These are phyloP conservation scores for Chytriomyces sp. DNA, from an alignment of 192 early-diverging fungal genomes.

Conservation along the genomic window DNA sequence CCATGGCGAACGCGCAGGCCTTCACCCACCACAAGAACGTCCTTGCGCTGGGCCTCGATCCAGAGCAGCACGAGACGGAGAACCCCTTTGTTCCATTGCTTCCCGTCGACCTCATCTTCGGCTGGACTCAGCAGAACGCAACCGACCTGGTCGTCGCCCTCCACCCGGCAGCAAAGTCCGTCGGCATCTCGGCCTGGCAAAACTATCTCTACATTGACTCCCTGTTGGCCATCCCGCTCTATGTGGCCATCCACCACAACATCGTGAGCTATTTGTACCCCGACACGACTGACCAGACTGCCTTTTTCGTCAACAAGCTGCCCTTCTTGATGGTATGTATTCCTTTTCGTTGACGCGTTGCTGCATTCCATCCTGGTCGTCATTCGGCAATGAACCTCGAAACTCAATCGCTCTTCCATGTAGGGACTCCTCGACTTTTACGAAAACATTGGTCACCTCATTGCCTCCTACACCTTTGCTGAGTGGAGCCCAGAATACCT, in stretches of 20 bases:
- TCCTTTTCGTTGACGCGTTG: not conserved
- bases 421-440: constrained; percentile 16
- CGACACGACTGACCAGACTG: not conserved
- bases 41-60: not conserved
- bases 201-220: constrained; percentile 6
- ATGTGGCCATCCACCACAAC: constrained; percentile 14
- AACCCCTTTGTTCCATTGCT: constrained; percentile 2
- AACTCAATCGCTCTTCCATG: not conserved
- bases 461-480: not conserved
- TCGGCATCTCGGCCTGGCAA: constrained; percentile 6
- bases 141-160: not conserved
- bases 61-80: not conserved
- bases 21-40: not conserved
- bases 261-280: constrained; percentile 14
- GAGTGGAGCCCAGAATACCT: not conserved
- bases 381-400: not conserved
- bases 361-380: not conserved
- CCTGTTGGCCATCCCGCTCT: constrained; percentile 9
- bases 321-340: constrained; percentile 1
- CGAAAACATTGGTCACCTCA: constrained; percentile 24
- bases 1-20: not conserved
- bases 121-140: constrained; percentile 3
- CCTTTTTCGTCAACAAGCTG: not conserved
- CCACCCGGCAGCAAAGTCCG: not conserved
- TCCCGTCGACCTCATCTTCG: constrained; percentile 23